These are phyloP conservation scores for Kokia cookei DNA, from an alignment of 441 rosid species.

Conservation along the genomic window DNA sequence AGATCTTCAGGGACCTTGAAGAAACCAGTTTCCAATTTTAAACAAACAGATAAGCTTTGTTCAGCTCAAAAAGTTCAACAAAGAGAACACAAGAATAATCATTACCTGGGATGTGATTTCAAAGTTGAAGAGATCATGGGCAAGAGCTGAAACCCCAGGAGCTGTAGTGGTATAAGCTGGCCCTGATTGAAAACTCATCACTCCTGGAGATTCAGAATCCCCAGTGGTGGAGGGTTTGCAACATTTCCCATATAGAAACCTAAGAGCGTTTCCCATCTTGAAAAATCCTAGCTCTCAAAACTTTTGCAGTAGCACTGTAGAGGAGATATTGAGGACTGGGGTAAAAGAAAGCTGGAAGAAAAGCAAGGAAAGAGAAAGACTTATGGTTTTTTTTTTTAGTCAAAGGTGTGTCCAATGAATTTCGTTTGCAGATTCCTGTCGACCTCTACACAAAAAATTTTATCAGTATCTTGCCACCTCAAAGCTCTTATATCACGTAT, in stretches of 20 bases:
- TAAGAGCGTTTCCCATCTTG: conserved; percentile 69
- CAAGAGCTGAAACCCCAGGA: conserved; percentile 70
- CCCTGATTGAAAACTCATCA: too few species aligned
- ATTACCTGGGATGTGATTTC: conserved; percentile 69
- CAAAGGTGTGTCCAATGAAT: background rate
- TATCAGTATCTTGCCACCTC: background rate
- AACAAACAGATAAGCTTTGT: background rate
- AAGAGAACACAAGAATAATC: background rate
- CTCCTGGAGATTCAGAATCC: conserved; percentile 35
- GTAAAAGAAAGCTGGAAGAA: background rate
- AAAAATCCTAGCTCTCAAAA: background rate
- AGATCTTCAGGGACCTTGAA: conserved; percentile 70
- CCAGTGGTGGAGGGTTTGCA: conserved; percentile 43
- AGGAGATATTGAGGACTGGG: background rate
- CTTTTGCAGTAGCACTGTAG: background rate
- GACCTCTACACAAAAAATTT: background rate
- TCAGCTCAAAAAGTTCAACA: background rate
- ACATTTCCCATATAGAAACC: conserved; percentile 40
- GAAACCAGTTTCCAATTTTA: background rate
- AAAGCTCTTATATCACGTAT: background rate
- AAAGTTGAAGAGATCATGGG: conserved; percentile 71
- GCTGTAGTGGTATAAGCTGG: conserved; percentile 57
- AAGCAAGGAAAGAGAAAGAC: background rate
- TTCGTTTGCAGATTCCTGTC: background rate
- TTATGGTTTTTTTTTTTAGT: background rate